Percentiles rank a stretch among this genome's conserved stretches.
phyloP scores from a whole-genome alignment of 1,284 basidiomycete genomes.

The Sanghuangporus weigelae region DNA sequence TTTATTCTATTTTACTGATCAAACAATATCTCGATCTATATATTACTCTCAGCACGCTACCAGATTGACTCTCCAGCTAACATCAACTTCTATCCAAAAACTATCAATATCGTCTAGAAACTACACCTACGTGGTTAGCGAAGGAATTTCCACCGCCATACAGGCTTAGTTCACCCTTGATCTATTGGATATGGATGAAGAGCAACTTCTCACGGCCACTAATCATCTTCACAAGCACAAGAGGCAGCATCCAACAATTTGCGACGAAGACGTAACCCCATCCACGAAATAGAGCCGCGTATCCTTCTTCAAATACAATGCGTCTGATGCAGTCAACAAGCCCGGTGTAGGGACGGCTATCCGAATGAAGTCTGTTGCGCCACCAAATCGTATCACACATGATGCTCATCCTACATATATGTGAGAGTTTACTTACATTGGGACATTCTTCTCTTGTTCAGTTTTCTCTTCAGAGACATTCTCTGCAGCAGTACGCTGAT shows the following conservation, averaged over 20 bases:
- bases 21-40: too few species aligned
- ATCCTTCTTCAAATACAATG: conserved; percentile 83
- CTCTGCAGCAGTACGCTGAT: neutral
- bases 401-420: neutral
- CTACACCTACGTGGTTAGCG: too few species aligned
- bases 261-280: conserved; percentile 61
- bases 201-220: neutral
- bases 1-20: too few species aligned
- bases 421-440: neutral
- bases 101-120: too few species aligned
- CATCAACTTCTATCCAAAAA: too few species aligned
- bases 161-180: too few species aligned
- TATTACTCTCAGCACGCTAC: too few species aligned
- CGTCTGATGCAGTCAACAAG: conserved; percentile 72
- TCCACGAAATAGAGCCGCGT: conserved; percentile 70
- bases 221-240: neutral
- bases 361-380: neutral
- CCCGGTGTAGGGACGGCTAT: conserved; percentile 72
- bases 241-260: neutral
- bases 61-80: too few species aligned
- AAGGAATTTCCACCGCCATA: too few species aligned
- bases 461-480: neutral
- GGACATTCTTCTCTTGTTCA: neutral
- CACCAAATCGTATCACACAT: neutral
- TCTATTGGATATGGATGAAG: neutral